Conservation (phyloP, 495 filamentous ascomycete species). For the Pyronema omphalodes region DNA sequence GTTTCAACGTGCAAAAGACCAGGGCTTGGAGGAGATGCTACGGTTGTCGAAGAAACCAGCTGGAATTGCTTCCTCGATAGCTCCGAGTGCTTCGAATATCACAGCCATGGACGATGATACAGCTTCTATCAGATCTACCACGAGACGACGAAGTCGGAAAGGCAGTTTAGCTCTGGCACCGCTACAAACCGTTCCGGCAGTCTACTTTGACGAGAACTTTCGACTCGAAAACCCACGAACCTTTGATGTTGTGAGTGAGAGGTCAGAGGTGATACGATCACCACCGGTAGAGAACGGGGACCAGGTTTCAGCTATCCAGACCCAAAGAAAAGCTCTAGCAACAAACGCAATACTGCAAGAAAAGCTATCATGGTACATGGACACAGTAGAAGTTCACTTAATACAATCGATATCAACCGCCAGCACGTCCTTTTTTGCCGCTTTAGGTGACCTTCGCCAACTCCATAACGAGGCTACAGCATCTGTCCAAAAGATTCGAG, state of each 20-base stretch:
- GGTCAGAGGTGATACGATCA: constrained; percentile 73
- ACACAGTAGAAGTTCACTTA: constrained; percentile 92
- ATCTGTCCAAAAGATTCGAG: constrained; percentile 72
- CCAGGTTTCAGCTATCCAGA: constrained; percentile 43
- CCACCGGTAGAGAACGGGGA: not conserved
- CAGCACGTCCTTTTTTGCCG: constrained; percentile 90
- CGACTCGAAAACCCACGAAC: constrained; percentile 90
- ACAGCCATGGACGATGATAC: constrained; percentile 5
- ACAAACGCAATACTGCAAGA: constrained; percentile 98
- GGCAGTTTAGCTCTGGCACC: constrained; percentile 37
- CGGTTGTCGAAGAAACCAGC: constrained; percentile 9
- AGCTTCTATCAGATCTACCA: constrained; percentile 7
- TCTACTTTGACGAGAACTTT: constrained; percentile 93
- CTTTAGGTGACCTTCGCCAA: constrained; percentile 74
- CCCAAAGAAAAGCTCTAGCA: constrained; percentile 68
- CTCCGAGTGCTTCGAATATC: constrained; percentile 15
- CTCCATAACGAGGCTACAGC: constrained; percentile 83
- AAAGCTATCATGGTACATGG: constrained; percentile 99
- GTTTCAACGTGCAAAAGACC: constrained; percentile 24
- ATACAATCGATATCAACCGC: constrained; percentile 92
- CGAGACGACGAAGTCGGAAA: constrained; percentile 12
- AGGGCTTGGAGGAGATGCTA: constrained; percentile 22
- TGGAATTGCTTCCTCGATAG: constrained; percentile 13
- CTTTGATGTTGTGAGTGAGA: constrained; percentile 91
- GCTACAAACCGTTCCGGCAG: constrained; percentile 71